Percentiles rank a stretch among this genome's conserved stretches.
Evolutionary conservation across 345 rosid genomes (phyloP).

Genomic region (Cochlearia excelsa): DNA sequence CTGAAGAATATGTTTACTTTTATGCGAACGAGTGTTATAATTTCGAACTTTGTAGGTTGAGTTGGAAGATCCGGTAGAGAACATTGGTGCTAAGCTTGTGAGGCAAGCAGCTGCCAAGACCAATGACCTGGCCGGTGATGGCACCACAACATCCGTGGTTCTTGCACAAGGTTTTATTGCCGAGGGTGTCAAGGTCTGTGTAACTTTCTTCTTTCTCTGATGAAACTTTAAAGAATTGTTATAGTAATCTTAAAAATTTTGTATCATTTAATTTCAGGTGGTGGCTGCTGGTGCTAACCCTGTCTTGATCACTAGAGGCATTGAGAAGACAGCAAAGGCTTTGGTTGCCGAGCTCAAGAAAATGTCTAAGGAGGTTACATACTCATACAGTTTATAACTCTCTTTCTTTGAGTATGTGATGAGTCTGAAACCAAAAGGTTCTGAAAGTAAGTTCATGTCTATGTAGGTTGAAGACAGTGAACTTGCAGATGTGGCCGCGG

Average conservation of each 20-base stretch:
- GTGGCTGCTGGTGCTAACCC: constrained; percentile 99
- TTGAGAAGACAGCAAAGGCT: constrained; percentile 90
- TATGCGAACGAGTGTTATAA: not conserved
- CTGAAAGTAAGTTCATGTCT: constrained; percentile 28
- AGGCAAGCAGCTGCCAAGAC: constrained; percentile 82
- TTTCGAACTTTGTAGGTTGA: constrained; percentile 53
- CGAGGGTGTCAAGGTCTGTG: constrained; percentile 89
- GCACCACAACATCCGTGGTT: constrained; percentile 97
- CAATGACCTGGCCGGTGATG: constrained; percentile 57
- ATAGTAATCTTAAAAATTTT: not conserved
- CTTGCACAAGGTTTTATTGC: constrained; percentile 97
- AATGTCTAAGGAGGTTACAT: constrained; percentile 87
- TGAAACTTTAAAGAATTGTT: not conserved
- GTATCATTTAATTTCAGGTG: constrained; percentile 44
- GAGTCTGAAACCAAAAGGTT: constrained; percentile 18
- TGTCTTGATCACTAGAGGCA: constrained; percentile 88
- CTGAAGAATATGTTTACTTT: not conserved
- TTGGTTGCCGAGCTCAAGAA: constrained; percentile 71
- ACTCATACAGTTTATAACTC: constrained; percentile 42
- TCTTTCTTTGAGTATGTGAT: constrained; percentile 4
- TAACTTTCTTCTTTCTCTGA: not conserved
- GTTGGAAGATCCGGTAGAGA: constrained; percentile 97
- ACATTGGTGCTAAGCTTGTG: constrained; percentile 94
- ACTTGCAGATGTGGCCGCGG: constrained; percentile 98
- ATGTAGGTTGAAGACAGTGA: constrained; percentile 97